Conservation (phyloP, 805 yeast genomes). For the Wickerhamomyces silvicola region DNA sequence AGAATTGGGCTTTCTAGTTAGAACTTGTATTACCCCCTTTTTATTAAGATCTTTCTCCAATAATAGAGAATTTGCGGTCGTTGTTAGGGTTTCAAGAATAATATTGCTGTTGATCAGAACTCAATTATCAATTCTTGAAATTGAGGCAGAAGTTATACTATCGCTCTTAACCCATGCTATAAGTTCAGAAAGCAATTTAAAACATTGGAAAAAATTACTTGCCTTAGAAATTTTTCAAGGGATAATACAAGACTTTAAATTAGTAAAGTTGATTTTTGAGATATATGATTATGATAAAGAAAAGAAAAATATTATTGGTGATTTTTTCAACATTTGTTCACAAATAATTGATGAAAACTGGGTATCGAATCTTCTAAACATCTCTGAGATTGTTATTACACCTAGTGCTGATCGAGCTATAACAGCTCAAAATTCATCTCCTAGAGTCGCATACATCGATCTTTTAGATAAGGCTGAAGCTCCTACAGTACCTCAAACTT, state of each 20-base stretch:
- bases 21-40: constrained; percentile 70
- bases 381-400: constrained; percentile 24
- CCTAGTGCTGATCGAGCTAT: constrained; percentile 26
- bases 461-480: constrained; percentile 77
- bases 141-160: constrained; percentile 78
- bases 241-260: constrained; percentile 48
- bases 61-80: constrained; percentile 55
- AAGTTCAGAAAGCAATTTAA: constrained; percentile 46
- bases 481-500: constrained; percentile 59
- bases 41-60: constrained; percentile 60
- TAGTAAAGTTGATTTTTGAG: constrained; percentile 46
- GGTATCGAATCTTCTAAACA: constrained; percentile 27
- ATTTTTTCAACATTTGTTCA: constrained; percentile 40
- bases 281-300: constrained; percentile 55
- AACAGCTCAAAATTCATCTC: constrained; percentile 36
- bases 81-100: constrained; percentile 71
- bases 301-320: constrained; percentile 54
- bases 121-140: constrained; percentile 52
- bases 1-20: constrained; percentile 61
- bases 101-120: constrained; percentile 51
- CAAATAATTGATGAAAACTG: constrained; percentile 27
- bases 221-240: constrained; percentile 67
- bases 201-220: constrained; percentile 68
- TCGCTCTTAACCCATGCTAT: constrained; percentile 69
- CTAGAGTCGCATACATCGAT: constrained; percentile 59